These are phyloP conservation scores for Penicillium sp. DNA, from an alignment of 2,329 filamentous ascomycete species.

Conservation along the genomic window DNA sequence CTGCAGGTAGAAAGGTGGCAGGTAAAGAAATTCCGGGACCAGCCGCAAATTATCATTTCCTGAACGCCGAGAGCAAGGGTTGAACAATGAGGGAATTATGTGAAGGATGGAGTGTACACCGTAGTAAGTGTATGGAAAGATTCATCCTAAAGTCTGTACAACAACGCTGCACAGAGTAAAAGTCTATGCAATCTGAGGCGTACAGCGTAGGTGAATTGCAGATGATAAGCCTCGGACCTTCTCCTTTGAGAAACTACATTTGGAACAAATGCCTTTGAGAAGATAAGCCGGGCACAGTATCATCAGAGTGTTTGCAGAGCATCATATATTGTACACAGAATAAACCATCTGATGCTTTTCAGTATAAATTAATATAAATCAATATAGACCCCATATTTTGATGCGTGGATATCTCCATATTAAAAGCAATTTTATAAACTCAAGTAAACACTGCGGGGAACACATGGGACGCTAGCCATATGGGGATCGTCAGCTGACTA, in stretches of 20 bases:
- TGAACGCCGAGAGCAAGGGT: not conserved
- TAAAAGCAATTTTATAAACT: constrained; percentile 1
- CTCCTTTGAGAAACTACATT: not conserved
- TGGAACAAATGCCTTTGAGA: not conserved
- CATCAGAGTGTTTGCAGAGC: not conserved
- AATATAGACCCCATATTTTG: not conserved
- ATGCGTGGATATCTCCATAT: not conserved
- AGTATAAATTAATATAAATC: not conserved
- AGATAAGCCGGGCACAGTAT: not conserved
- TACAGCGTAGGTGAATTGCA: not conserved
- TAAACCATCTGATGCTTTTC: no score
- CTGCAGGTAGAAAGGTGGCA: not conserved
- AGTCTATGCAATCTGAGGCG: not conserved
- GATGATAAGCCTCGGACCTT: not conserved
- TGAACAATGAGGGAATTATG: not conserved
- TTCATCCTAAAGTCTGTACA: not conserved
- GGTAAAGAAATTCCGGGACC: not conserved
- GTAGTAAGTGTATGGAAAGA: not conserved
- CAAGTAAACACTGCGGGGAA: constrained; percentile 14
- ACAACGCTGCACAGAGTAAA: not conserved
- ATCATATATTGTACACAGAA: not conserved
- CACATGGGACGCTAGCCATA: constrained; percentile 8
- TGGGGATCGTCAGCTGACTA: constrained; percentile 12
- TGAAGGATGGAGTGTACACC: not conserved
- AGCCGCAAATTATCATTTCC: not conserved